Base-by-base conservation (phyloP, 2,329 filamentous ascomycete species). In the Aspergillus sp. region DNA sequence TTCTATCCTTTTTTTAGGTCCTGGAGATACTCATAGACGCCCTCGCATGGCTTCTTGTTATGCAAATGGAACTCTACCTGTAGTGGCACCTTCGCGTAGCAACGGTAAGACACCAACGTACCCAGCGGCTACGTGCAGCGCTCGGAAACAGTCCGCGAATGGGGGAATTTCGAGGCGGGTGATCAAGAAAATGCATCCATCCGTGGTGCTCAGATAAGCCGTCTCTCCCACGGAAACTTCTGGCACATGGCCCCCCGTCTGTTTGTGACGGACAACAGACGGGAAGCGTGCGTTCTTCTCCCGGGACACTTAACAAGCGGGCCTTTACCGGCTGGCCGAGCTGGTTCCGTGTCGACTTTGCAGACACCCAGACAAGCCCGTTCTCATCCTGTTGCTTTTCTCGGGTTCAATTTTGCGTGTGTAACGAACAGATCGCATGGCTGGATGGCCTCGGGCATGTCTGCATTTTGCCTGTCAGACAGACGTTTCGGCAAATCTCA, bases 101-200 rank as follows among this genome's bases (percentile, higher is more conserved):
- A 48, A 55, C n/a, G 42, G 63, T 66, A 46, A 59, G 59, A 66
- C 63, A 61, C 65, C 63, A 63, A 66, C 63, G 62, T 61, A 64
- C 59, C 46, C 53, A 59, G 60, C 64, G 63, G 63, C 61, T 66
- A 62, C 56, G 19, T 63, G 60, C 64, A 66, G 59, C 52, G 51
- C 46, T 59, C 63, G 60, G 63, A 63, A 54, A 44, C 40, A 49
- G 57, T 30, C 58, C 58, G 60, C 58, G 56, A 64, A 60, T 62
- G 48, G 63, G 61, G 56, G 55, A 61, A 61, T 64, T 64, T 53
- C 34, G 19, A 44, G 44, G 51, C 51, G 27, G 48, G 22, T 51
- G 27, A 47, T 57, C 57, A 58, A 56, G 44, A 55, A 51, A 54
- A 46, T 30, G 33, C 20, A 47, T 42, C 44, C 24, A 40, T 53